phyloP scores from a whole-genome alignment of 306 rosid species.

The Cicer chorassanicum region DNA sequence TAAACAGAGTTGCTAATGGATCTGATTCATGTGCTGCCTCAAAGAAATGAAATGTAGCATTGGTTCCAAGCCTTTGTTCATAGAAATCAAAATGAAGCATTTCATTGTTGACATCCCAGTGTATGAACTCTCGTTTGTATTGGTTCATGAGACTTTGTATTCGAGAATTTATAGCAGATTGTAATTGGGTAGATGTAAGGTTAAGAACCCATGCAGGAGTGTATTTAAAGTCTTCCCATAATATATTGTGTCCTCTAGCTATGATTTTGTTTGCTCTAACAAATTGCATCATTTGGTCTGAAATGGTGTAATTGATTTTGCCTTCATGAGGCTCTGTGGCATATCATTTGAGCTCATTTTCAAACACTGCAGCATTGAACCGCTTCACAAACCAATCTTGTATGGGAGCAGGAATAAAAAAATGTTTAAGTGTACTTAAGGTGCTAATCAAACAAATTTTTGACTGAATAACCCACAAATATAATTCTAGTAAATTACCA shows the following conservation, averaged over 20 bases:
- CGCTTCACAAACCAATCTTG: constrained; percentile 78
- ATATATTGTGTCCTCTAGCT: constrained; percentile 89
- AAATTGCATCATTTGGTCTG: constrained; percentile 80
- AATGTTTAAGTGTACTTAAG: too few relatives aligned
- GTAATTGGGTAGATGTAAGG: constrained; percentile 56
- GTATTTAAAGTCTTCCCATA: constrained; percentile 92
- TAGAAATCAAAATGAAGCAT: constrained; percentile 97
- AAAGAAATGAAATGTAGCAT: constrained; percentile 70
- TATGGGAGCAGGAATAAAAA: too few relatives aligned
- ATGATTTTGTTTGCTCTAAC: constrained; percentile 65
- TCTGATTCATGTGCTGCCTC: constrained; percentile 73
- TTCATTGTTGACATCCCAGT: constrained; percentile 95
- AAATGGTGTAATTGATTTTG: constrained; percentile 58
- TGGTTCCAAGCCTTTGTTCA: constrained; percentile 70
- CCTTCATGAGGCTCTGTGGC: constrained; percentile 91
- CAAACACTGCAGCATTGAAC: constrained; percentile 86
- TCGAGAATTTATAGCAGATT: constrained; percentile 62
- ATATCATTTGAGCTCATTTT: constrained; percentile 92
- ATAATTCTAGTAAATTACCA: too few relatives aligned
- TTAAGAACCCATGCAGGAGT: constrained; percentile 73
- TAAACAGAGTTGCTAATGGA: constrained; percentile 79
- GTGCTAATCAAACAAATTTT: too few relatives aligned
- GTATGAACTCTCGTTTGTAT: constrained; percentile 79
- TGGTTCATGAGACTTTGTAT: constrained; percentile 71
- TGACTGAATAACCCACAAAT: too few relatives aligned